phyloP scores from a whole-genome alignment of 345 rosid genomes.

The Melastoma malabathricum region DNA sequence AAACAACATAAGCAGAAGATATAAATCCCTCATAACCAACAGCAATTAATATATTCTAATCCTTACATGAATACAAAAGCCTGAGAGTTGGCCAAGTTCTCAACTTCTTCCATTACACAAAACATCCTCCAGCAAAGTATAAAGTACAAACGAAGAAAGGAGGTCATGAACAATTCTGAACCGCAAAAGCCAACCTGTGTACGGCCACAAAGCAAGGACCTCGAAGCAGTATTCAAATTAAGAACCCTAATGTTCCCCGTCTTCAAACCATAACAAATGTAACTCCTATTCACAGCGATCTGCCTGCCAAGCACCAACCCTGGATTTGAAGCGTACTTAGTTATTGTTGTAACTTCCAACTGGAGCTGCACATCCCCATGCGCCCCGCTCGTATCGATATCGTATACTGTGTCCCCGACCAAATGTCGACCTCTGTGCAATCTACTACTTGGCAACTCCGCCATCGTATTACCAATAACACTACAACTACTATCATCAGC shows the following conservation, averaged over 20 bases:
- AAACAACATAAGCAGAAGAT: too few relatives aligned
- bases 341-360: constrained; percentile 66
- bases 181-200: constrained; percentile 30
- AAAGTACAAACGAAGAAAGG: not conserved
- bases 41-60: too few relatives aligned
- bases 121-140: too few relatives aligned
- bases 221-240: constrained; percentile 53
- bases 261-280: constrained; percentile 72
- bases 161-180: not conserved
- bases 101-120: too few relatives aligned
- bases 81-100: too few relatives aligned
- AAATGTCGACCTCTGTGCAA: constrained; percentile 48
- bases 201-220: constrained; percentile 67
- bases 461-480: constrained; percentile 11
- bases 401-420: constrained; percentile 35
- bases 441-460: constrained; percentile 41
- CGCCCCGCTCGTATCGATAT: constrained; percentile 41
- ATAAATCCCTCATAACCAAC: too few relatives aligned
- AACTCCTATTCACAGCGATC: constrained; percentile 63
- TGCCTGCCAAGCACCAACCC: constrained; percentile 57
- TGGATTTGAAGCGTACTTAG: constrained; percentile 61
- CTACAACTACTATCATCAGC: not conserved
- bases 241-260: constrained; percentile 61
- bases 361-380: constrained; percentile 62
- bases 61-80: too few relatives aligned